phyloP scores from a whole-genome alignment of 2,329 filamentous ascomycete genomes.

The Scedosporium boydii region DNA sequence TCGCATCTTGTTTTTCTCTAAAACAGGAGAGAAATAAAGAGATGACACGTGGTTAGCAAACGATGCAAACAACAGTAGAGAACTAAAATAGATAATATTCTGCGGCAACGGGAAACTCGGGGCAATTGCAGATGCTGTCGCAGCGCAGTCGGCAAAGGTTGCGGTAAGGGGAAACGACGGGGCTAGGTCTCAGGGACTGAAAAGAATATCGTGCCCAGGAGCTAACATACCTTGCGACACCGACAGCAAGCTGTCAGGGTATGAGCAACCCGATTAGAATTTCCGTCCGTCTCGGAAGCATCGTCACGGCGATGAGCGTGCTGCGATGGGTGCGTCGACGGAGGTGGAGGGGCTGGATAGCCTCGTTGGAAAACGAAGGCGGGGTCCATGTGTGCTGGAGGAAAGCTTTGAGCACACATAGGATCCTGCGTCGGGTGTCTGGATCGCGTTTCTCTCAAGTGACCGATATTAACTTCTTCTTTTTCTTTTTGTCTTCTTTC shows the following conservation, averaged over 20 bases:
- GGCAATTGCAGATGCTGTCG: background rate
- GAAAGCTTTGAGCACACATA: background rate
- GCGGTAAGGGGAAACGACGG: background rate
- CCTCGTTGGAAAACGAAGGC: slow-evolving; percentile 51
- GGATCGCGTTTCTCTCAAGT: background rate
- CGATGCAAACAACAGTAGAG: background rate
- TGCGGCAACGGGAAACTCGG: background rate
- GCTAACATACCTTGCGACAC: slow-evolving; percentile 59
- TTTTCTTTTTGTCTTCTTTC: background rate
- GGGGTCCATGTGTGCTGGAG: slow-evolving; percentile 41
- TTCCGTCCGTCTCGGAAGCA: slow-evolving; percentile 38
- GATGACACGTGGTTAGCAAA: background rate
- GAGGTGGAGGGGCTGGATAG: slow-evolving; percentile 23
- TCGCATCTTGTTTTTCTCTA: slow-evolving; percentile 96
- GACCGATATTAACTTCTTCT: background rate
- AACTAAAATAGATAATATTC: background rate
- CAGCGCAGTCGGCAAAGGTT: background rate
- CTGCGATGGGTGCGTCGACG: slow-evolving; percentile 13
- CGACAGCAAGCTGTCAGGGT: slow-evolving; percentile 73
- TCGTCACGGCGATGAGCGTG: slow-evolving; percentile 25
- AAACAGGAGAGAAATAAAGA: background rate
- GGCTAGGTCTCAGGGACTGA: background rate
- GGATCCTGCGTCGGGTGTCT: background rate
- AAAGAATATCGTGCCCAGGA: background rate
- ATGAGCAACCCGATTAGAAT: slow-evolving; percentile 59